These are phyloP conservation scores for Boeremia exigua DNA, from an alignment of 2,329 filamentous ascomycete genomes.

Conservation along the genomic window DNA sequence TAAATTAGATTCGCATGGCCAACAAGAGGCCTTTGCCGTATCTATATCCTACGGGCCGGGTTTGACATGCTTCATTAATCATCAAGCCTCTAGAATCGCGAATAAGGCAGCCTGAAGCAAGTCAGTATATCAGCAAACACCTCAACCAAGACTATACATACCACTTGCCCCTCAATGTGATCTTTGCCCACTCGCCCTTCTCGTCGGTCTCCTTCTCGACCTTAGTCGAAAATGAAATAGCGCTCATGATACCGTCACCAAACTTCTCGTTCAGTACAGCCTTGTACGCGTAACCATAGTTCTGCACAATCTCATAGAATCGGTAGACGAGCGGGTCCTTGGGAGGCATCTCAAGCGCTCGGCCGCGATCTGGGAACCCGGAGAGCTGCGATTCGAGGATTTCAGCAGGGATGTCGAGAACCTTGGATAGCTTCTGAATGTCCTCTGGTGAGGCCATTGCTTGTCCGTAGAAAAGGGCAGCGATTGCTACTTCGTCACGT, in stretches of 20 bases:
- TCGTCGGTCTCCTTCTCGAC: conserved; percentile 93
- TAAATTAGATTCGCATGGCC: no score
- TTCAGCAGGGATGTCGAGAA: conserved; percentile 67
- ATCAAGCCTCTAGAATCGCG: conserved; percentile 49
- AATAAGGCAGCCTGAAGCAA: conserved; percentile 54
- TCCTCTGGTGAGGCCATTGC: conserved; percentile 75
- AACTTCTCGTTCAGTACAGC: conserved; percentile 92
- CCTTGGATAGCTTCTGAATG: conserved; percentile 67
- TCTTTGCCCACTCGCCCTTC: conserved; percentile 83
- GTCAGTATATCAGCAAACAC: conserved; percentile 17
- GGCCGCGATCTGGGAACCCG: conserved; percentile 81
- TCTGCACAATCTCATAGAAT: conserved; percentile 93
- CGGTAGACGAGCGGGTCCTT: conserved; percentile 88
- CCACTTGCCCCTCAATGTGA: conserved; percentile 85
- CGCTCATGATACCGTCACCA: conserved; percentile 88
- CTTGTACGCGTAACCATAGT: conserved; percentile 96
- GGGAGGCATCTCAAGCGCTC: conserved; percentile 80
- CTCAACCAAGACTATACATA: conserved; percentile 48
- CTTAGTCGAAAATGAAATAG: conserved; percentile 87
- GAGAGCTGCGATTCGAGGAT: conserved; percentile 67
- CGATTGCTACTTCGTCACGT: conserved; percentile 82
- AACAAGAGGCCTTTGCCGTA: no score
- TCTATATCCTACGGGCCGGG: no score
- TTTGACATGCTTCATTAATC: not conserved
- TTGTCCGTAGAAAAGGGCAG: conserved; percentile 91